Conservation (phyloP, 1,284 basidiomycete species). For the Trichosporon ovoides region DNA sequence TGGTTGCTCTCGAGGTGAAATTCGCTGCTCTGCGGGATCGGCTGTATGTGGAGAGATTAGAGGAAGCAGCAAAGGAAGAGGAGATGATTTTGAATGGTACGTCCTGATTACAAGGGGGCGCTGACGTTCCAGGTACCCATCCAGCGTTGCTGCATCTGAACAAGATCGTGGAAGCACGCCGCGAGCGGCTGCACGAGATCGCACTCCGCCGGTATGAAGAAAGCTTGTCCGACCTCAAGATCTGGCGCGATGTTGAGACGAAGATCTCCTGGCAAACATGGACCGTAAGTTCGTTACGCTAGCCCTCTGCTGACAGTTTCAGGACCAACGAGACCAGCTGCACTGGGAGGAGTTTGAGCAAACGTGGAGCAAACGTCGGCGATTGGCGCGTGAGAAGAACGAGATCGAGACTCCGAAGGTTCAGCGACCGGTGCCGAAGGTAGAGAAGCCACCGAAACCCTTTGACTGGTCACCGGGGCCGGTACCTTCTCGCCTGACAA, state of each 20-base stretch:
- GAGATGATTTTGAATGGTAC: conserved; percentile 53
- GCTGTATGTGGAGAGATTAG: conserved; percentile 55
- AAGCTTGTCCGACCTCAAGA: conserved; percentile 47
- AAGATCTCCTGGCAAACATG: conserved; percentile 52
- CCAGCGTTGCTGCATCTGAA: conserved; percentile 53
- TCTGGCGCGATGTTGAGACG: conserved; percentile 46
- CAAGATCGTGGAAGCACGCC: conserved; percentile 37
- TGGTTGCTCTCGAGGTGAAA: conserved; percentile 56
- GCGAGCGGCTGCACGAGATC: conserved; percentile 42
- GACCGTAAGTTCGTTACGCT: conserved; percentile 37
- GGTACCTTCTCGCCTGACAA: conserved; percentile 28
- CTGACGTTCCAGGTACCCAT: conserved; percentile 48
- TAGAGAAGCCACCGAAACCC: conserved; percentile 21
- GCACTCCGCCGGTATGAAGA: conserved; percentile 44
- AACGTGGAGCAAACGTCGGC: conserved; percentile 52
- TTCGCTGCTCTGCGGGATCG: conserved; percentile 55
- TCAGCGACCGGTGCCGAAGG: conserved; percentile 38
- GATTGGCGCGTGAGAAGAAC: conserved; percentile 54
- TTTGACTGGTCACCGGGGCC: conserved; percentile 44
- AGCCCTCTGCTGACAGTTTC: conserved; percentile 16
- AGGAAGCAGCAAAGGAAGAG: conserved; percentile 55
- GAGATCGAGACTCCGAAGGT: conserved; percentile 51
- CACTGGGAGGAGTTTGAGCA: conserved; percentile 53
- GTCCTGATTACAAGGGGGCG: conserved; percentile 11
- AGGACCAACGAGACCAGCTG: conserved; percentile 45